phyloP scores from a whole-genome alignment of 306 rosid genomes.

The Prosopis cineraria region DNA sequence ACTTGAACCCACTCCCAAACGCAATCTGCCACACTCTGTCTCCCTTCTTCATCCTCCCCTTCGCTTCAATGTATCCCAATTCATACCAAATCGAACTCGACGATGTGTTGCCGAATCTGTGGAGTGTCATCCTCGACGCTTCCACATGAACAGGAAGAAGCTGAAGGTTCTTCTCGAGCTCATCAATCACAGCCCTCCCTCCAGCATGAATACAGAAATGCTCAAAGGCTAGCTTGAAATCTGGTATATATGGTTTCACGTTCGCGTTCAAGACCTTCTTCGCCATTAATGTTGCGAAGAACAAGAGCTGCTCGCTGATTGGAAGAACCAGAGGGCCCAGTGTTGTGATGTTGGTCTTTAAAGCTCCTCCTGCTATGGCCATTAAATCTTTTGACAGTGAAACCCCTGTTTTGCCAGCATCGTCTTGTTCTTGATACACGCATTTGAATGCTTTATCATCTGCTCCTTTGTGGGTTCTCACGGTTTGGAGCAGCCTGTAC shows the following conservation, averaged over 20 bases:
- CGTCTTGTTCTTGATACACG: slow-evolving; percentile 61
- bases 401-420: slow-evolving; percentile 62
- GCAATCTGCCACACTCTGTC: slow-evolving; percentile 73
- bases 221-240: slow-evolving; percentile 68
- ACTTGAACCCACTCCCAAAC: slow-evolving; percentile 72
- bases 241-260: slow-evolving; percentile 57
- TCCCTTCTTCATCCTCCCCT: slow-evolving; percentile 52
- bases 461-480: slow-evolving; percentile 65
- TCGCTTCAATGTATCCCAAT: slow-evolving; percentile 66
- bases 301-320: slow-evolving; percentile 60
- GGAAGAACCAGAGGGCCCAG: slow-evolving; percentile 68
- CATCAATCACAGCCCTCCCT: slow-evolving; percentile 71
- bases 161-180: slow-evolving; percentile 72
- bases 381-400: slow-evolving; percentile 64
- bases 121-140: slow-evolving; percentile 73
- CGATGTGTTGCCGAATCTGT: slow-evolving; percentile 69
- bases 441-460: slow-evolving; percentile 63
- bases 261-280: slow-evolving; percentile 48
- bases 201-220: slow-evolving; percentile 81
- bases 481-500: slow-evolving; percentile 63
- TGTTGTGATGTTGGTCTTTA: slow-evolving; percentile 61
- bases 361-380: slow-evolving; percentile 70
- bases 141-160: slow-evolving; percentile 58
- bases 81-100: slow-evolving; percentile 80
- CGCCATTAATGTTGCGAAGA: slow-evolving; percentile 43